These are phyloP conservation scores for Amanita muscaria DNA, from an alignment of 768 basidiomycete species.

Conservation along the genomic window DNA sequence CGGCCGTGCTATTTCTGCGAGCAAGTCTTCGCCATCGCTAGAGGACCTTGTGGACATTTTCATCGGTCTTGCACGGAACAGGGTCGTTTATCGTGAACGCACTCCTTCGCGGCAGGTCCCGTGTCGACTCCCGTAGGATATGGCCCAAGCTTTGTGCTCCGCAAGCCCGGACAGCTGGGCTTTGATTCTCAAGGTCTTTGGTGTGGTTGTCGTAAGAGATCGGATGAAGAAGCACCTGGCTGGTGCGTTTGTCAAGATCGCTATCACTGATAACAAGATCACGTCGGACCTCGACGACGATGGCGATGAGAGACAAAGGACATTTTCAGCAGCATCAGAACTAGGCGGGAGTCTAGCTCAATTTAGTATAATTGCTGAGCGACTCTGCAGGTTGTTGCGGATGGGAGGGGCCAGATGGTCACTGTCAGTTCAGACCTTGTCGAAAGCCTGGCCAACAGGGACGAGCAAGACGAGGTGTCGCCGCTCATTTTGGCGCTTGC, in stretches of 20 bases:
- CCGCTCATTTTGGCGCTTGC: constrained; percentile 50
- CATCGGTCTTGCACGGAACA: constrained; percentile 39
- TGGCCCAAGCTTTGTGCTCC: neutral
- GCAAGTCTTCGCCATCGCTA: constrained; percentile 29
- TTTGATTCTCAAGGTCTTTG: constrained; percentile 37
- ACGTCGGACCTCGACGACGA: constrained; percentile 25
- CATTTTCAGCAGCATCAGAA: constrained; percentile 50
- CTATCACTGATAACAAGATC: too few species aligned
- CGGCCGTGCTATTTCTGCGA: constrained; percentile 41
- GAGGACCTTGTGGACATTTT: constrained; percentile 48
- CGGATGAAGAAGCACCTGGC: constrained; percentile 46
- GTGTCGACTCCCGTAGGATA: constrained; percentile 20
- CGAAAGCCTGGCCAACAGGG: constrained; percentile 2
- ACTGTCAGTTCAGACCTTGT: constrained; percentile 13
- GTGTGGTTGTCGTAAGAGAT: constrained; percentile 38
- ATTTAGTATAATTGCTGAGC: constrained; percentile 48
- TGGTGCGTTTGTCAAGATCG: constrained; percentile 40
- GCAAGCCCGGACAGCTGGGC: constrained; percentile 9
- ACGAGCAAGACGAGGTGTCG: constrained; percentile 9
- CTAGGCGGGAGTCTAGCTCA: constrained; percentile 51
- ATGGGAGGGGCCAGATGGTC: constrained; percentile 19
- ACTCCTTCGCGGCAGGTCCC: constrained; percentile 33
- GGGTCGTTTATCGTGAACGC: constrained; percentile 24
- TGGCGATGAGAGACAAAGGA: constrained; percentile 34
- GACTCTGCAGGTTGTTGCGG: constrained; percentile 38